phyloP scores from a whole-genome alignment of 352 stramenopile genomes.

The Globisporangium uncinulatum region DNA sequence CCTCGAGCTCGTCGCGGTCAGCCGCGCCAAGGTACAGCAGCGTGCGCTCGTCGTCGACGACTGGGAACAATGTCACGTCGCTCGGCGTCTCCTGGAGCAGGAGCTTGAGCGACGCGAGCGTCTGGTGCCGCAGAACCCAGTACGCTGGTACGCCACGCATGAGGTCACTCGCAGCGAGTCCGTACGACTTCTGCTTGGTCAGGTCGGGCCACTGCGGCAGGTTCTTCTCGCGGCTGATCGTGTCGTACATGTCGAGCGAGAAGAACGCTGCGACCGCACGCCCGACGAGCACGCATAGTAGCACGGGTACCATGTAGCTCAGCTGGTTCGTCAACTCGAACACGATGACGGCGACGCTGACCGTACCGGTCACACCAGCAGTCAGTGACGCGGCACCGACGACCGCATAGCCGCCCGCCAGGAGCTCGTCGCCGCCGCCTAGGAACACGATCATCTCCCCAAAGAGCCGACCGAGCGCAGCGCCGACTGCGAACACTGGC shows the following conservation, averaged over 20 bases:
- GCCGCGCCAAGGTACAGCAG: conserved; percentile 63
- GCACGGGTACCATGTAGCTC: conserved; percentile 86
- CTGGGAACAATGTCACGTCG: conserved; percentile 47
- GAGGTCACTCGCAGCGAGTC: conserved; percentile 58
- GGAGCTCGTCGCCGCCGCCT: conserved; percentile 33
- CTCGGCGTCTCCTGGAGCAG: conserved; percentile 33
- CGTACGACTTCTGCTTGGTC: conserved; percentile 73
- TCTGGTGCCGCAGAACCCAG: conserved; percentile 46
- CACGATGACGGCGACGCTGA: conserved; percentile 80
- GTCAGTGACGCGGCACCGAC: conserved; percentile 80
- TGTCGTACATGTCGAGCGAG: conserved; percentile 83
- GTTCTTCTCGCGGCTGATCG: conserved; percentile 71
- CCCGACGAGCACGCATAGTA: conserved; percentile 73
- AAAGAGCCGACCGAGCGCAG: conserved; percentile 83
- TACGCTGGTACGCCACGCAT: conserved; percentile 50
- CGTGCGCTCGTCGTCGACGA: conserved; percentile 55
- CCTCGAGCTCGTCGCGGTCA: conserved; percentile 57
- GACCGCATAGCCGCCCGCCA: conserved; percentile 66
- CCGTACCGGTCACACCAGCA: conserved; percentile 68
- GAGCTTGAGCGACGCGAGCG: conserved; percentile 38
- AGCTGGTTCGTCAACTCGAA: conserved; percentile 88
- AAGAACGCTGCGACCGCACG: conserved; percentile 61
- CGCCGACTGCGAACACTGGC: conserved; percentile 88
- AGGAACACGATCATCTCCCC: conserved; percentile 75
- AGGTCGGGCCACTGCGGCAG: conserved; percentile 78